phyloP scores from a whole-genome alignment of 305 asterid genomes.

The Fraxinus paxiana region DNA sequence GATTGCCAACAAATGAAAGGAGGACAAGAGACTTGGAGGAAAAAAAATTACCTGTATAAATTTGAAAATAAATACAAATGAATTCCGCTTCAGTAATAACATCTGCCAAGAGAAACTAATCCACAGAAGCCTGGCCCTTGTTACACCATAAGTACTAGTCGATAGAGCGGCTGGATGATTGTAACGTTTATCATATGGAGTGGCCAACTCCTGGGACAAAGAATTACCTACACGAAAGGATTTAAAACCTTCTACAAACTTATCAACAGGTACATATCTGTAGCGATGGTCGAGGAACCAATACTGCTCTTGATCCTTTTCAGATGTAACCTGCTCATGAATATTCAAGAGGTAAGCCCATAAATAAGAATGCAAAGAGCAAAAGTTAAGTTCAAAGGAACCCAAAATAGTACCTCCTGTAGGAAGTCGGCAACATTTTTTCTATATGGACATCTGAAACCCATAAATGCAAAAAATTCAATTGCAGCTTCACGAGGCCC shows the following conservation, averaged over 20 bases:
- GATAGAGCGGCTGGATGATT: constrained; percentile 60
- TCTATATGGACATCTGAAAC: constrained; percentile 66
- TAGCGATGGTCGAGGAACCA: constrained; percentile 52
- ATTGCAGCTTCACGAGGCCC: constrained; percentile 64
- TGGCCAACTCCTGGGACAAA: constrained; percentile 45
- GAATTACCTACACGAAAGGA: constrained; percentile 48
- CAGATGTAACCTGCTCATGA: constrained; percentile 49
- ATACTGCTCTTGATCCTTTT: constrained; percentile 70
- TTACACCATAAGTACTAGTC: constrained; percentile 45
- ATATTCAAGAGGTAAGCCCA: constrained; percentile 23
- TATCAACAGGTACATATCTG: constrained; percentile 45
- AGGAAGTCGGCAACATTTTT: constrained; percentile 75
- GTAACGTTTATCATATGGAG: constrained; percentile 43
- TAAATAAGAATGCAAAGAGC: background rate
- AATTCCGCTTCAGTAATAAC: constrained; percentile 59
- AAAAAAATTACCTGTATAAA: constrained; percentile 46
- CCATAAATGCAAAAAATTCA: constrained; percentile 51
- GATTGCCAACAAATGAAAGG: constrained; percentile 15
- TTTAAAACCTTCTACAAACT: constrained; percentile 58
- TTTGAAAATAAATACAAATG: constrained; percentile 59
- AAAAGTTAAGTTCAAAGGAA: constrained; percentile 7
- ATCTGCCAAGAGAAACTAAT: constrained; percentile 63
- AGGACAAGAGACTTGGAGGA: background rate
- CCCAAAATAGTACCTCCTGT: constrained; percentile 53
- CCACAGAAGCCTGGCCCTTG: constrained; percentile 45